Evolutionary conservation across 345 rosid species (phyloP).

Genomic region (Hibiscus syriacus): DNA sequence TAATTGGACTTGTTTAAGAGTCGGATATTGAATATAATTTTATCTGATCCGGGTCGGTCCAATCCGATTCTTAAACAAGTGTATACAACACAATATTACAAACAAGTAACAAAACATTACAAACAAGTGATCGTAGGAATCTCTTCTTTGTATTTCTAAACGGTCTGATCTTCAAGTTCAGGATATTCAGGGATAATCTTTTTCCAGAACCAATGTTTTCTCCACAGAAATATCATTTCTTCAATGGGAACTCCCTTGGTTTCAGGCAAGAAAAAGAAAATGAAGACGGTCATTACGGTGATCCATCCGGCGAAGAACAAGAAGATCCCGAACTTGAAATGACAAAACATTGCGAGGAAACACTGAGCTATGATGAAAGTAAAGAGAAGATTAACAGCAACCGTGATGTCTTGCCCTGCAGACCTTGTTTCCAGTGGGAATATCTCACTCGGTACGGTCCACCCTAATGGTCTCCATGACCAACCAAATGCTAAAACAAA

Average conservation of each 20-base stretch:
- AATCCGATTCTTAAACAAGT: neutral
- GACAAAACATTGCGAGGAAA: conserved; percentile 69
- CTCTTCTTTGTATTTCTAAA: neutral
- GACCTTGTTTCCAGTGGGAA: conserved; percentile 84
- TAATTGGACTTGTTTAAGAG: no score
- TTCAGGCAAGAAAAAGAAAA: conserved; percentile 65
- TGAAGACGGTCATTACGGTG: conserved; percentile 69
- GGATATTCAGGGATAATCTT: conserved; percentile 35
- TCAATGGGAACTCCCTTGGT: conserved; percentile 97
- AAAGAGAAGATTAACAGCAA: conserved; percentile 88
- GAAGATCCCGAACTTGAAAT: conserved; percentile 77
- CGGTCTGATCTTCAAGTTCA: neutral
- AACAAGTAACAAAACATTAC: no score
- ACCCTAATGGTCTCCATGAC: conserved; percentile 98
- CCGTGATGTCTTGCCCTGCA: conserved; percentile 90
- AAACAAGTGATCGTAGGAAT: neutral
- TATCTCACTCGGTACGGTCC: conserved; percentile 95
- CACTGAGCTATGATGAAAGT: conserved; percentile 76
- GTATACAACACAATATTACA: no score
- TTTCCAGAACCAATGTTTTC: conserved; percentile 96
- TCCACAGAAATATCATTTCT: conserved; percentile 84
- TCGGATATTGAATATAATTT: no score
- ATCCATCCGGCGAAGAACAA: conserved; percentile 85
- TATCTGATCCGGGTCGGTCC: no score
- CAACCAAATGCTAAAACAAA: conserved; percentile 90